Base-by-base conservation (phyloP, 1,139 yeast species). In the Geotrichum carabidarum region DNA sequence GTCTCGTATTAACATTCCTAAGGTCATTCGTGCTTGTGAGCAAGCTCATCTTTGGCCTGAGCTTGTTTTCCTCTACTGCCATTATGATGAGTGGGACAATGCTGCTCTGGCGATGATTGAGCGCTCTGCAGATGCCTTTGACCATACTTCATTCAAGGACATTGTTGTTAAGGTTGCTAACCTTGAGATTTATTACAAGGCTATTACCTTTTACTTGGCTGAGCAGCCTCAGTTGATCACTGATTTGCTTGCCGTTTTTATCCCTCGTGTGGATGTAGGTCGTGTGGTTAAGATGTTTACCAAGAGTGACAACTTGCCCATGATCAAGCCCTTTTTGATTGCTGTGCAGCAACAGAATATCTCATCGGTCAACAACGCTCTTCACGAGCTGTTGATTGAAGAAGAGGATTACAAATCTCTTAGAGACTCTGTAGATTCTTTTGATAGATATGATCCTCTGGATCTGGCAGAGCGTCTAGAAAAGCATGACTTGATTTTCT, bases 31-130 rank as follows among this genome's bases (percentile, higher is more conserved):
- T 63, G 97, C 97, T 30, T 87, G 95, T 68, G 98, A 93, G 71
- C 82, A 78, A 57, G 95, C 96, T 34, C 99, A 94, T 68, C 78
- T 93, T 67, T 94, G 97, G 90, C 95, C 95, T 31, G 99, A 94
- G 75, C 78, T 93, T 66, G 90, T 93, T 57, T 93, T 94, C 82
- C 78, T 93, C 70, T 91, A 93, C 75, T 91, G 97, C 68, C 99
- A 93, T 72, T 93, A 93, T 70, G 99, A 93, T 71, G 99, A 94
- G 76, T 94, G 97, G 96, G 99, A 94, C 73, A 93, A 93, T 71
- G 99, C 99, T 59, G 93, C 97, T 44, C 79, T 93, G 71, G 84
- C 97, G n/a, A 89, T 93, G 93, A 93, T 93, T 77, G 96, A 93
- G 71, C 90, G 83, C 69, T 85, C 96, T 3, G 90, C 94, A 59